These are phyloP conservation scores for Botryotinia narcissicola DNA, from an alignment of 2,329 filamentous ascomycete species.

Conservation along the genomic window DNA sequence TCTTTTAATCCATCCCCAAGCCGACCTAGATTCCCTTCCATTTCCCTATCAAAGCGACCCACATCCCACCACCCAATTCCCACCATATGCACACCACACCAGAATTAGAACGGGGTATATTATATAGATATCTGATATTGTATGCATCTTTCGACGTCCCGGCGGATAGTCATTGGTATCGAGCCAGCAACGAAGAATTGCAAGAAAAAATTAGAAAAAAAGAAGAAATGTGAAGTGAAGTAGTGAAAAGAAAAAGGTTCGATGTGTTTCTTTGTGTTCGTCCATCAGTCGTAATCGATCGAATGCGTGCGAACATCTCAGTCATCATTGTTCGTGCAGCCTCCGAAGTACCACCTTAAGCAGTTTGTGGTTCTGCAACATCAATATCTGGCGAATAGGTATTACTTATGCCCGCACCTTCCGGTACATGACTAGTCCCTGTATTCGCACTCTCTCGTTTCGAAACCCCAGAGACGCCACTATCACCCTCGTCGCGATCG, in stretches of 20 bases:
- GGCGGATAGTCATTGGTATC: not conserved
- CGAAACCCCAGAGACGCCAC: constrained; percentile 37
- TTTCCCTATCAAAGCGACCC: not conserved
- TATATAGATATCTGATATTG: constrained; percentile 8
- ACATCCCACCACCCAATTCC: not conserved
- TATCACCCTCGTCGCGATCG: constrained; percentile 38
- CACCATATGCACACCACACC: not conserved
- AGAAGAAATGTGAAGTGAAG: not conserved
- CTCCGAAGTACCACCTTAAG: constrained; percentile 20
- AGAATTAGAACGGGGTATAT: constrained; percentile 14
- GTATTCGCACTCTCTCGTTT: constrained; percentile 28
- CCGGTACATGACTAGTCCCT: not conserved
- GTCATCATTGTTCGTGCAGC: not conserved
- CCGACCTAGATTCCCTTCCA: not conserved
- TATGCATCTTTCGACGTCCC: not conserved
- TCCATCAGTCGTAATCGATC: not conserved
- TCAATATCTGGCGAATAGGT: constrained; percentile 8
- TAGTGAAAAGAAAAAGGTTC: not conserved
- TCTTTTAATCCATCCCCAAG: not conserved
- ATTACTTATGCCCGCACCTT: constrained; percentile 15
- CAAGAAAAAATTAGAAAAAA: constrained; percentile 3
- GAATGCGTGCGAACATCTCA: not conserved
- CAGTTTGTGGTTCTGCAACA: constrained; percentile 27
- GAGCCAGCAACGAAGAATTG: not conserved
- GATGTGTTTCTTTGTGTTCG: not conserved